These are phyloP conservation scores for Gastrodia elata DNA, from an alignment of 106 monocot species.

Conservation along the genomic window DNA sequence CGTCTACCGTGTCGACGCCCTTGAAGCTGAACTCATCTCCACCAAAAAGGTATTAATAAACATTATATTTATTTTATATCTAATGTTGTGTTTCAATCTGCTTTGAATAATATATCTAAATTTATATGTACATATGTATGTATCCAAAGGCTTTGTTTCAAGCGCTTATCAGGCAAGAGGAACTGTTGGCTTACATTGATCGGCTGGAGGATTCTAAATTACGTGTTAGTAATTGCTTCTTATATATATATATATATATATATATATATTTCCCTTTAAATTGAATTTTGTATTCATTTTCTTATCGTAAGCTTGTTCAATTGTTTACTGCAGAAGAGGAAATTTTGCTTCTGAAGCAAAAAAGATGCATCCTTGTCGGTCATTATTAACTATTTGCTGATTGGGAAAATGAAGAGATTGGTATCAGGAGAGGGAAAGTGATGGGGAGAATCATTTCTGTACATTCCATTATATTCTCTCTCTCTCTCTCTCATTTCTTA, in stretches of 20 bases:
- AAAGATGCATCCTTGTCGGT: too few relatives aligned
- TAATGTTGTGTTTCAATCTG: too few relatives aligned
- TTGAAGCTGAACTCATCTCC: conserved; percentile 46
- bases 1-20: conserved; percentile 37
- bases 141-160: conserved; percentile 3
- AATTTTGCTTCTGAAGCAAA: conserved; percentile 1
- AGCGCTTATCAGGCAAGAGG: conserved; percentile 12
- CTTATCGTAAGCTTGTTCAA: not conserved
- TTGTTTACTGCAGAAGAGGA: conserved; percentile 1
- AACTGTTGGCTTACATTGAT: conserved; percentile 9
- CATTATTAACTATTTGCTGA: too few relatives aligned
- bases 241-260: not conserved
- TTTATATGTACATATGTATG: not conserved
- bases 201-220: conserved; percentile 3
- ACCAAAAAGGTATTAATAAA: conserved; percentile 40
- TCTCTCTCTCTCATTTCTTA: too few relatives aligned
- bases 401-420: too few relatives aligned
- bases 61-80: too few relatives aligned
- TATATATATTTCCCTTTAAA: not conserved
- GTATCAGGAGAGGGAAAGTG: not conserved
- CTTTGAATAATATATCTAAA: too few relatives aligned
- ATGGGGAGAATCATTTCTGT: too few relatives aligned
- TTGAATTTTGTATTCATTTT: not conserved
- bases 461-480: too few relatives aligned
- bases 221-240: not conserved